phyloP scores from a whole-genome alignment of 495 filamentous ascomycete genomes.

The Aspergillus affinis region DNA sequence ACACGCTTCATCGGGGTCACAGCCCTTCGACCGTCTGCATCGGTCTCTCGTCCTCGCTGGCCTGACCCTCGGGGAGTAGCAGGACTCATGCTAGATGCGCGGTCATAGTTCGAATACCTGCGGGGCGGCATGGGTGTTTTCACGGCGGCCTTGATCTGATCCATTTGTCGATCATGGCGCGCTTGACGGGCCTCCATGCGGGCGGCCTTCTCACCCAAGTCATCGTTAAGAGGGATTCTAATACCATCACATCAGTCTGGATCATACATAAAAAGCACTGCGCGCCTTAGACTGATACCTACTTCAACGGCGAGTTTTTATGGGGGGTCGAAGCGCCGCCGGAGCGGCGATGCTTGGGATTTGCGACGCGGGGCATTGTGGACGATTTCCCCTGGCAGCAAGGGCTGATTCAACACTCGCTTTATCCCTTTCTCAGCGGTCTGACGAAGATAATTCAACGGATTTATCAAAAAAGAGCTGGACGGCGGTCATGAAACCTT shows the following conservation, averaged over 20 bases:
- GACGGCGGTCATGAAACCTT: not conserved
- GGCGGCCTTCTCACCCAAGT: conserved; percentile 85
- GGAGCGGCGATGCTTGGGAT: conserved; percentile 51
- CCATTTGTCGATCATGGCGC: conserved; percentile 86
- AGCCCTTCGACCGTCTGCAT: conserved; percentile 62
- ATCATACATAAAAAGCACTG: not conserved
- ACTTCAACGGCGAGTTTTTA: conserved; percentile 70
- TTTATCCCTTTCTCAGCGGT: not conserved
- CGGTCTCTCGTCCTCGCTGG: conserved; percentile 54
- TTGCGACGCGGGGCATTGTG: conserved; percentile 74
- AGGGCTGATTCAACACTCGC: conserved; percentile 14
- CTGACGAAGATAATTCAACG: not conserved
- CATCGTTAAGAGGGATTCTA: conserved; percentile 92
- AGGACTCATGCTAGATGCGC: conserved; percentile 64
- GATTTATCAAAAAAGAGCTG: not conserved
- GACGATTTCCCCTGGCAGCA: conserved; percentile 25
- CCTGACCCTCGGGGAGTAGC: conserved; percentile 59
- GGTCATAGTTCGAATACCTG: conserved; percentile 62
- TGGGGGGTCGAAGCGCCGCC: conserved; percentile 56
- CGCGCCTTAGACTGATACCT: conserved; percentile 23
- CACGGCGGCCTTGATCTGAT: conserved; percentile 85
- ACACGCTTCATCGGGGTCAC: conserved; percentile 97
- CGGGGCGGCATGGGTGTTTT: conserved; percentile 70
- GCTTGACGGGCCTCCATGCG: conserved; percentile 85
- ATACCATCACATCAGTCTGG: conserved; percentile 15